Percentiles rank a stretch among this genome's conserved stretches.
Conservation (phyloP, 1,139 yeast genomes). For the Taphrina deformans region DNA sequence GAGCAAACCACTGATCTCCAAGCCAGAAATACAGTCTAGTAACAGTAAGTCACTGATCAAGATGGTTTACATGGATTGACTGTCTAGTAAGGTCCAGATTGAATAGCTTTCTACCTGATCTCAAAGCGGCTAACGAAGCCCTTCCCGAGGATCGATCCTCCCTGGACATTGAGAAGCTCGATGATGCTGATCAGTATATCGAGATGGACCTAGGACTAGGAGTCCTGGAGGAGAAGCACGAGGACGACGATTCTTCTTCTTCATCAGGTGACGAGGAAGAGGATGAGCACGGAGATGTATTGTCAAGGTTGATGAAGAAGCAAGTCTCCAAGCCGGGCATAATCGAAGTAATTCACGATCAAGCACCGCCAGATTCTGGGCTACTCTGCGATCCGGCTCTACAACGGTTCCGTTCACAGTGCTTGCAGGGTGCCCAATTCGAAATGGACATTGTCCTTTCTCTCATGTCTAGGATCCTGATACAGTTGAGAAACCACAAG, state of each 20-base stretch:
- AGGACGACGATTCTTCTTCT: background rate
- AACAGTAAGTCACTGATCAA: background rate
- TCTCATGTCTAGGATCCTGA: slow-evolving; percentile 24
- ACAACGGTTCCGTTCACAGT: background rate
- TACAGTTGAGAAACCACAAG: slow-evolving; percentile 1
- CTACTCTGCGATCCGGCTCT: slow-evolving; percentile 10
- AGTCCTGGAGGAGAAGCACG: slow-evolving; percentile 26
- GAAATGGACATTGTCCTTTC: slow-evolving; percentile 29
- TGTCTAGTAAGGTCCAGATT: slow-evolving; percentile 5
- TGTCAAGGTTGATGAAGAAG: slow-evolving; percentile 14
- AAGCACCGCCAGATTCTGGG: background rate
- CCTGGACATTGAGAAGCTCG: slow-evolving; percentile 18
- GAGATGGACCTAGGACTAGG: slow-evolving; percentile 33
- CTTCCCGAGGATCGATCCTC: slow-evolving; percentile 5
- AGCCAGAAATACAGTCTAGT: background rate
- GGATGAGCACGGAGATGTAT: background rate
- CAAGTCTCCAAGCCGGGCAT: background rate
- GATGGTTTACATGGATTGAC: background rate
- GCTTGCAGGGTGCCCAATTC: background rate
- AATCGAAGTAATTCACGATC: background rate
- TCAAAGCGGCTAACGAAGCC: slow-evolving; percentile 33
- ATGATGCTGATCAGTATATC: slow-evolving; percentile 23
- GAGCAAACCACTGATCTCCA: slow-evolving; percentile 10
- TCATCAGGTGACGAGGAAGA: background rate
- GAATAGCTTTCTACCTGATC: slow-evolving; percentile 15